Percentiles rank a stretch among this genome's conserved stretches.
These are phyloP conservation scores for Salix koriyanagi DNA, from an alignment of 345 rosid genomes.

Conservation along the genomic window DNA sequence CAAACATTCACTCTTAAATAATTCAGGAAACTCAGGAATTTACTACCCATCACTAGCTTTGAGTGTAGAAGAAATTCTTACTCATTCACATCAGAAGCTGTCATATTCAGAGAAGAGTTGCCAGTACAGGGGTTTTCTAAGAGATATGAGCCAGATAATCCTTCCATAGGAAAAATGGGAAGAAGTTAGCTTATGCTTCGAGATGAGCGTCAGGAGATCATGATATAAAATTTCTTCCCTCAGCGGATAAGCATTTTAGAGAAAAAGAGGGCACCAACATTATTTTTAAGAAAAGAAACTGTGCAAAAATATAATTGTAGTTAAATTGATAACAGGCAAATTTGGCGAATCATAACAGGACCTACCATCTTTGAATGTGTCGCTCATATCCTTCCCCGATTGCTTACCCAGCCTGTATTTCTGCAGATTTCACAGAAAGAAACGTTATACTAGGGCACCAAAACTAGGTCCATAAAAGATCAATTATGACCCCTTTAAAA, in stretches of 20 bases:
- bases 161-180: slow-evolving; percentile 13
- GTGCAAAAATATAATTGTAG: background rate
- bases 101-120: slow-evolving; percentile 39
- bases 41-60: background rate
- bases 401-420: slow-evolving; percentile 87
- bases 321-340: background rate
- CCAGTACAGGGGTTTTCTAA: slow-evolving; percentile 38
- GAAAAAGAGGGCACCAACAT: background rate
- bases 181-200: slow-evolving; percentile 4
- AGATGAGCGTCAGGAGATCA: background rate
- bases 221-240: background rate
- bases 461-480: background rate
- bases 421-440: slow-evolving; percentile 36
- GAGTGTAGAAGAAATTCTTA: slow-evolving; percentile 32
- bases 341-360: slow-evolving; percentile 5
- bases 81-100: slow-evolving; percentile 58
- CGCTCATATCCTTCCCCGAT: slow-evolving; percentile 65
- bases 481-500: background rate
- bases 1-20: slow-evolving; percentile 4
- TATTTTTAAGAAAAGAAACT: background rate
- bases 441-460: background rate
- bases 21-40: slow-evolving; percentile 9
- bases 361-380: slow-evolving; percentile 53
- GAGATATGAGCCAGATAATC: slow-evolving; percentile 48
- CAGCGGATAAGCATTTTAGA: background rate